Conservation (phyloP, 768 basidiomycete genomes). For the Roridomyces roridus region DNA sequence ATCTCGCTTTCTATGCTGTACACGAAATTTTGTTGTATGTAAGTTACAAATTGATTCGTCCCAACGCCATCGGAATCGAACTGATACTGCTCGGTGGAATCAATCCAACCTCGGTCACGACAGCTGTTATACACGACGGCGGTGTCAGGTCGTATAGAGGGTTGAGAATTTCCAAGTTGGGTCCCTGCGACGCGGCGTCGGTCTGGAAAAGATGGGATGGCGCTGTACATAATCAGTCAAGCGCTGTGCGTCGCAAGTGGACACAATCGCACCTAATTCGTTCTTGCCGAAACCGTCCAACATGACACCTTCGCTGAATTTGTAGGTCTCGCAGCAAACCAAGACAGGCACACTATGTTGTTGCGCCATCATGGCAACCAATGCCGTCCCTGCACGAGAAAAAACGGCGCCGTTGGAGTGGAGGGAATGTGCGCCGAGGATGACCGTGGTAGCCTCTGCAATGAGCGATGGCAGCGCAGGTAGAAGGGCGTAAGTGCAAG, state of each 20-base stretch:
- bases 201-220: constrained; percentile 40
- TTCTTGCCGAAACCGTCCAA: constrained; percentile 96
- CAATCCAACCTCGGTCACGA: constrained; percentile 96
- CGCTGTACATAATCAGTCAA: constrained; percentile 35
- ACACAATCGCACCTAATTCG: constrained; percentile 75
- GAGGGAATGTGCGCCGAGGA: constrained; percentile 93
- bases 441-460: constrained; percentile 80
- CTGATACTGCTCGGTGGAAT: constrained; percentile 93
- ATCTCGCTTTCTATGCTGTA: no score
- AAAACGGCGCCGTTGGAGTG: constrained; percentile 95
- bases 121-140: constrained; percentile 89
- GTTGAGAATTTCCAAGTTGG: constrained; percentile 79
- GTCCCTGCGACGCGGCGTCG: constrained; percentile 37
- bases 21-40: no score
- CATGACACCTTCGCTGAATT: constrained; percentile 92
- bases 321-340: constrained; percentile 98
- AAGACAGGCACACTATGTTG: constrained; percentile 89
- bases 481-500: constrained; percentile 91
- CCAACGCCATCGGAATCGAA: constrained; percentile 78
- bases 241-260: background rate
- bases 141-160: constrained; percentile 96
- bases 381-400: constrained; percentile 92
- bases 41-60: constrained; percentile 48
- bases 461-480: constrained; percentile 84
- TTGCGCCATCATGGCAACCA: constrained; percentile 96